Conservation (phyloP, 164 flowering plant species). For the Magnolia officinalis region DNA sequence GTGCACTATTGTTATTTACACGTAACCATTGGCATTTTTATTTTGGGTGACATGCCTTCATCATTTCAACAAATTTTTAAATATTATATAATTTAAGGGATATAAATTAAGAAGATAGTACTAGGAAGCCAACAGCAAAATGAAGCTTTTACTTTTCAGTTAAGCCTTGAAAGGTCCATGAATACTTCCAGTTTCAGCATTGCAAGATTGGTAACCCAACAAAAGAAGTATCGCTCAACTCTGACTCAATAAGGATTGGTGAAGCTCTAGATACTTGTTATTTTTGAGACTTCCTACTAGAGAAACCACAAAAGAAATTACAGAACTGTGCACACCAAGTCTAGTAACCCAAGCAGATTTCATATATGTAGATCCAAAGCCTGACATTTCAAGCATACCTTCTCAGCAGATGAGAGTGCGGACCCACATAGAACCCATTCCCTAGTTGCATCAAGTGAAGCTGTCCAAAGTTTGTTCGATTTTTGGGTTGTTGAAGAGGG, state of each 20-base stretch:
- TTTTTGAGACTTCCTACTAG: neutral
- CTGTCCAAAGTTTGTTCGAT: conserved; percentile 24
- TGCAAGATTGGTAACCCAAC: no score
- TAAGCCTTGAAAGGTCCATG: no score
- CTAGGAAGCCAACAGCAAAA: neutral
- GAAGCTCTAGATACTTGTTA: neutral
- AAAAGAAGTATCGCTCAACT: neutral
- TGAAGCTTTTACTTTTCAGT: neutral
- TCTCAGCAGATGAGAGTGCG: conserved; percentile 62
- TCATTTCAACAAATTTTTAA: neutral
- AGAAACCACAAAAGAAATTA: neutral
- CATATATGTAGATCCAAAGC: neutral
- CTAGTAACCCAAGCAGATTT: neutral
- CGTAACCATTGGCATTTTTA: neutral
- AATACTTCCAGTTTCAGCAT: no score
- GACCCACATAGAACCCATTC: conserved; percentile 76
- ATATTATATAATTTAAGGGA: neutral
- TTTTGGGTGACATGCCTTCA: neutral
- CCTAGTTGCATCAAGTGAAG: conserved; percentile 26
- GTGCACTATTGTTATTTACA: no score
- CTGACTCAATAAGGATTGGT: neutral
- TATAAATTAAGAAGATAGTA: neutral
- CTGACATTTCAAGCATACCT: conserved; percentile 40
- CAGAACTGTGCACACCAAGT: neutral
- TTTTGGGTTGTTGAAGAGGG: conserved; percentile 1